These are phyloP conservation scores for Fraxinus excelsior DNA, from an alignment of 257 asterid genomes.

Conservation along the genomic window DNA sequence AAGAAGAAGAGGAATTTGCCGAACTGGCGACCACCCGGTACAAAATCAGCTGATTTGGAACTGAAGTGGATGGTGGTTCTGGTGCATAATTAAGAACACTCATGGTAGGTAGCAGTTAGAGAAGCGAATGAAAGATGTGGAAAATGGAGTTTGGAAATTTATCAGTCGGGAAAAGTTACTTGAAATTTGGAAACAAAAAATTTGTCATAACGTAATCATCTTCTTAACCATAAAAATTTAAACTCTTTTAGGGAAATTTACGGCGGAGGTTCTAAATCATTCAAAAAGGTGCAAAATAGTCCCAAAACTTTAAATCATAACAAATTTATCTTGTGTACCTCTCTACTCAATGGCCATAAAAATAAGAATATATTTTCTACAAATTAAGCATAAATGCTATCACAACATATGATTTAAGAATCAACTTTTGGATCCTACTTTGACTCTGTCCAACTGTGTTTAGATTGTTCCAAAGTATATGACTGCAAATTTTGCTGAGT, in stretches of 20 bases:
- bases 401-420: no score
- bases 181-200: background rate
- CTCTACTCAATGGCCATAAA: constrained; percentile 4
- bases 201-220: background rate
- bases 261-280: no score
- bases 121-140: background rate
- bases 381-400: no score
- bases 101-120: constrained; percentile 13
- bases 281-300: no score
- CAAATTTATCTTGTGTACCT: no score
- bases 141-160: background rate
- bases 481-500: no score
- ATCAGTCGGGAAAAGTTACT: background rate
- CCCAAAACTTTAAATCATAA: no score
- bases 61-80: constrained; percentile 27
- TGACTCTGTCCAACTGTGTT: no score
- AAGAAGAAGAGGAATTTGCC: constrained; percentile 2
- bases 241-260: no score
- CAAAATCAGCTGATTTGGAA: background rate
- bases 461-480: no score
- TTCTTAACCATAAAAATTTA: background rate
- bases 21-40: constrained; percentile 11
- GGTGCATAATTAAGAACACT: constrained; percentile 28
- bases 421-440: no score
- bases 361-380: no score